Base-by-base conservation (phyloP, 2,329 filamentous ascomycete species). In the Aspergillus sp. region DNA sequence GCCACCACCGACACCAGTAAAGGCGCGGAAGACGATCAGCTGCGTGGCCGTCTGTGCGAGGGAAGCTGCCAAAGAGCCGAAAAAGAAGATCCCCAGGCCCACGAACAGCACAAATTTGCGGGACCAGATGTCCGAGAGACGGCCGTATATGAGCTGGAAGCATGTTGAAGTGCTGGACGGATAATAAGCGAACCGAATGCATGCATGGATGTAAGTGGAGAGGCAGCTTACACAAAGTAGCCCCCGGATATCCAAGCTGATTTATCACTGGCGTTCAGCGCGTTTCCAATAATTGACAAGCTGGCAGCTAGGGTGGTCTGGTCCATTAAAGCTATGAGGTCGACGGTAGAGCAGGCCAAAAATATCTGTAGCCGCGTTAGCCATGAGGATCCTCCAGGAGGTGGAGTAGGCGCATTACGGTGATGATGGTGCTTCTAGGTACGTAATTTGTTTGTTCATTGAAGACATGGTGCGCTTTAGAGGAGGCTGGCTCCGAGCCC, bases 161-260 rank as follows among this genome's bases (percentile, higher is more conserved):
- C 81, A 82, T 0, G 86, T 87, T 9, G 86, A 89, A 1, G 90
- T 91, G 33, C 92, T 81, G 46, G 88, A 72, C 59, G 89, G 90
- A 3, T 87, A 7, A 33, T 19, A 9, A 31, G 33, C 8, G 17
- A 25, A 45, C 11, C 19, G 7, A 8, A 8, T 35, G 21, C 4
- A 6, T 7, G 12, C 11, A 44, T 11, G 12, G 2, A 21, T 15
- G 12, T 14, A 31, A n/a, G 12, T 7, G 15, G 45, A 2, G 6
- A 12, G 31, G 17, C 87, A 87, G 87, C 88, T 6, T 60, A 81
- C 81, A 85, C 81, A 66, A 84, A 85, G 52, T 84, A 85, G 14
- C 78, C 81, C 8, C 77, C 78, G 1, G 82, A 80, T 45, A 85
- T 82, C 83, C 83, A 85, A 0, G 82, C 80, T 0, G 78, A 76